These are phyloP conservation scores for Tolypocladium endophyticum DNA, from an alignment of 2,329 filamentous ascomycete species.

Conservation along the genomic window DNA sequence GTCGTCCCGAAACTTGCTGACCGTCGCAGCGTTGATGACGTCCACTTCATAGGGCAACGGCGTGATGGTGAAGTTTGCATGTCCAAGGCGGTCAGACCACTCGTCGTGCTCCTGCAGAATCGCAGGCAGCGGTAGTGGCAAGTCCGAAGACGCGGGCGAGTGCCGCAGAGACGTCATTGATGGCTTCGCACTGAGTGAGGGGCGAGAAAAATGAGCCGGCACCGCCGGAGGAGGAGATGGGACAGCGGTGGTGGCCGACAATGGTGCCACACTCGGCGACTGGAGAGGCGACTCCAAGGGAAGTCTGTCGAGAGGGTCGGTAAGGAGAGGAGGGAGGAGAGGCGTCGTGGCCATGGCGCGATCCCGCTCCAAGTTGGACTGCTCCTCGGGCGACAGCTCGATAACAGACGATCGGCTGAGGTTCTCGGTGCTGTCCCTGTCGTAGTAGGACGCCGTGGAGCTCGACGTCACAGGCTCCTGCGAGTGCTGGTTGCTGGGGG, in stretches of 20 bases:
- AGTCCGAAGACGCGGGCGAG: constrained; percentile 50
- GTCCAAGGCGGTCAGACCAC: constrained; percentile 78
- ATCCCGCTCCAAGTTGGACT: constrained; percentile 44
- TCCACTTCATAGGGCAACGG: constrained; percentile 71
- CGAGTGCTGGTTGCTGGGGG: constrained; percentile 36
- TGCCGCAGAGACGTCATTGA: constrained; percentile 65
- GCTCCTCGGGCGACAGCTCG: constrained; percentile 24
- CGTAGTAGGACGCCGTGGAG: constrained; percentile 51
- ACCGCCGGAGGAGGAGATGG: constrained; percentile 21
- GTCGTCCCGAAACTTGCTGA: constrained; percentile 58
- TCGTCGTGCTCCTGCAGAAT: constrained; percentile 63
- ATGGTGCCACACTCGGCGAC: constrained; percentile 48
- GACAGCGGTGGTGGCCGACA: constrained; percentile 12
- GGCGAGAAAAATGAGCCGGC: constrained; percentile 35
- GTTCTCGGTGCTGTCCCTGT: constrained; percentile 41
- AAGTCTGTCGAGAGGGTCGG: constrained; percentile 42
- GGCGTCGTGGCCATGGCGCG: constrained; percentile 64
- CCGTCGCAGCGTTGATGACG: constrained; percentile 42
- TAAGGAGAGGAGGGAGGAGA: constrained; percentile 72
- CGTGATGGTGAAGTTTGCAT: constrained; percentile 85
- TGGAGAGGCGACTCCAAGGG: constrained; percentile 71
- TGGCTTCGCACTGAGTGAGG: constrained; percentile 65
- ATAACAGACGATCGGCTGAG: constrained; percentile 37
- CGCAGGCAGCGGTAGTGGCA: constrained; percentile 46
- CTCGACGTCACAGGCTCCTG: constrained; percentile 49